A percentile compares a stretch with the other conserved stretches of the same genome.
Conservation (phyloP, 768 basidiomycete species). For the Mycena leptocephala region DNA sequence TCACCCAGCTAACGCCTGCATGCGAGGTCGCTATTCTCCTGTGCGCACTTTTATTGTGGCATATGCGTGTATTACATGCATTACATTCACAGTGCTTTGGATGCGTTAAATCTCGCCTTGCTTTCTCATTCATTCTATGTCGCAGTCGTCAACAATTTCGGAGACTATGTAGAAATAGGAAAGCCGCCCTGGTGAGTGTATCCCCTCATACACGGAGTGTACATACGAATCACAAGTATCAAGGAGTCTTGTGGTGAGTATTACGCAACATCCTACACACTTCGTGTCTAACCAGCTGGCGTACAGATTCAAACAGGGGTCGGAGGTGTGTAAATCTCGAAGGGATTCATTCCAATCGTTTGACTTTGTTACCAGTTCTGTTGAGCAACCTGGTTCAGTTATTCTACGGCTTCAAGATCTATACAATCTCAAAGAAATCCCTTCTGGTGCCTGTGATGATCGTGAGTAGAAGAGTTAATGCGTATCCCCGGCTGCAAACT, state of each 20-base stretch:
- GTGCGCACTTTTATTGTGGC: background rate
- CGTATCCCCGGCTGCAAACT: background rate
- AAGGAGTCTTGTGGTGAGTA: background rate
- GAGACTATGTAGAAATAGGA: conserved; percentile 11
- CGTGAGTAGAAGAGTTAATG: background rate
- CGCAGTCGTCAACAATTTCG: conserved; percentile 15
- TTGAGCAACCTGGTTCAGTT: background rate
- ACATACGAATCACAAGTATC: background rate
- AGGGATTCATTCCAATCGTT: background rate
- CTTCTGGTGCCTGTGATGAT: conserved; percentile 13
- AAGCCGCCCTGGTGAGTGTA: conserved; percentile 9
- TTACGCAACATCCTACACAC: background rate
- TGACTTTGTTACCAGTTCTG: conserved; percentile 1
- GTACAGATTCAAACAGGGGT: background rate
- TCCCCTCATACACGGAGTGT: background rate
- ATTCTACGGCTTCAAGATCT: conserved; percentile 9
- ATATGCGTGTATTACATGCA: background rate
- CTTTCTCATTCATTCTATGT: conserved; percentile 18
- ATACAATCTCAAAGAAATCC: conserved; percentile 18
- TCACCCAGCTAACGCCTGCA: background rate
- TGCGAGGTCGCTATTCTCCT: conserved; percentile 14
- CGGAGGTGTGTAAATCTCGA: background rate
- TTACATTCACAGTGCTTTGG: conserved; percentile 4
- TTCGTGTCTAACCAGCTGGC: background rate
- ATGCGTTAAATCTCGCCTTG: conserved; percentile 3